A percentile compares a stretch with the other conserved stretches of the same genome.
These are phyloP conservation scores for Candida tetrigidarum DNA, from an alignment of 1,139 yeast species.

Conservation along the genomic window DNA sequence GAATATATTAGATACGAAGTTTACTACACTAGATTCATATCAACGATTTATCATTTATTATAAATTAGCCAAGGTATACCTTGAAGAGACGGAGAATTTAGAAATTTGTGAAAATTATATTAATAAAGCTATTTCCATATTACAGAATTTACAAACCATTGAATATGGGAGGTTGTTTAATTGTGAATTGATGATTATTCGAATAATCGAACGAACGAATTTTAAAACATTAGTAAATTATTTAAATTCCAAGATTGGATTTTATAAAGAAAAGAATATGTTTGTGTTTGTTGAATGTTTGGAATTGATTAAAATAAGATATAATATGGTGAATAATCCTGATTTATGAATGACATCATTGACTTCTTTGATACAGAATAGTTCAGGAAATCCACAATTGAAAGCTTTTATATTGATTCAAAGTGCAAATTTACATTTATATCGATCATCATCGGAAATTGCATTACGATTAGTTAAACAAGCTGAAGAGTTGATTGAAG, in stretches of 20 bases:
- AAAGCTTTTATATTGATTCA: constrained; percentile 25
- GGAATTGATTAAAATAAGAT: constrained; percentile 30
- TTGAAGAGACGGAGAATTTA: constrained; percentile 43
- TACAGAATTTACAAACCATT: constrained; percentile 31
- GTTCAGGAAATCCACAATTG: constrained; percentile 17
- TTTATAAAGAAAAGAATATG: constrained; percentile 22
- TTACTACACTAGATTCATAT: constrained; percentile 35
- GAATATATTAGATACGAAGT: constrained; percentile 30
- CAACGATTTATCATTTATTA: constrained; percentile 36
- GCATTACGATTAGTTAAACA: constrained; percentile 20
- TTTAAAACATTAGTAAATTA: constrained; percentile 31
- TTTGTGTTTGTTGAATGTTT: constrained; percentile 26
- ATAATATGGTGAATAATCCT: constrained; percentile 28
- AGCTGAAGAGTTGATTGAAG: constrained; percentile 16
- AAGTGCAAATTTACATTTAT: constrained; percentile 28
- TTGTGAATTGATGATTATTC: constrained; percentile 37
- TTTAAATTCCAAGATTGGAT: constrained; percentile 27
- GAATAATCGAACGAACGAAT: constrained; percentile 31
- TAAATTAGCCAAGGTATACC: constrained; percentile 39
- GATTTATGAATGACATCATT: constrained; percentile 32
- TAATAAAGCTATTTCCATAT: constrained; percentile 39
- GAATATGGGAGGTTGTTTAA: constrained; percentile 24
- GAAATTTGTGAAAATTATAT: constrained; percentile 45
- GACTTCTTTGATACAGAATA: constrained; percentile 23
- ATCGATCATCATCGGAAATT: constrained; percentile 31